A percentile compares a stretch with the other conserved stretches of the same genome.
Conservation (phyloP, 148 eudicot genomes). For the Chenopodium berlandieri region DNA sequence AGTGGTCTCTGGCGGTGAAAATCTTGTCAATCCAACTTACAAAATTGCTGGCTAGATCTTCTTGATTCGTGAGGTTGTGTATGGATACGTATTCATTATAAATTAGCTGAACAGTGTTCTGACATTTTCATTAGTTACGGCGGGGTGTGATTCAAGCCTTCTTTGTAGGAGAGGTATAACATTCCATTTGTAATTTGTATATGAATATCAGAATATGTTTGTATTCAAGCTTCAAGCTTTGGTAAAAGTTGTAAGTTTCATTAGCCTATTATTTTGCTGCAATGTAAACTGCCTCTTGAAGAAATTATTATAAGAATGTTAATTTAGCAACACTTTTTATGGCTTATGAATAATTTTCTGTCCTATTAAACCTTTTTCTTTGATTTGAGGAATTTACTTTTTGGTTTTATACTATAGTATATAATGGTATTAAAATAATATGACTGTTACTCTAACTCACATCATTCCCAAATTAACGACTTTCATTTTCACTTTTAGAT, state of each 20-base stretch:
- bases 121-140: background rate
- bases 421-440: too few relatives aligned
- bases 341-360: too few relatives aligned
- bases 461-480: too few relatives aligned
- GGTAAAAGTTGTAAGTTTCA: background rate
- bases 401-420: too few relatives aligned
- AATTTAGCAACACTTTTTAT: too few relatives aligned
- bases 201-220: constrained; percentile 12
- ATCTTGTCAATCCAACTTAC: constrained; percentile 93
- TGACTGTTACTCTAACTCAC: too few relatives aligned
- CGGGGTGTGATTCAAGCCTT: background rate
- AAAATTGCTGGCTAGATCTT: constrained; percentile 71
- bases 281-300: too few relatives aligned
- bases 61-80: background rate
- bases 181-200: constrained; percentile 17
- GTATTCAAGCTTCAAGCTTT: background rate
- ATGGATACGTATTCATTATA: background rate
- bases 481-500: too few relatives aligned
- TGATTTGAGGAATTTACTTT: too few relatives aligned
- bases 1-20: constrained; percentile 83
- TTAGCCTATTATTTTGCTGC: background rate
- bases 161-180: background rate
- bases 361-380: too few relatives aligned
- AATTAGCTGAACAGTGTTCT: background rate
- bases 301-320: too few relatives aligned